Conservation (phyloP, 1,284 basidiomycete genomes). For the Cutaneotrichosporon sp. region DNA sequence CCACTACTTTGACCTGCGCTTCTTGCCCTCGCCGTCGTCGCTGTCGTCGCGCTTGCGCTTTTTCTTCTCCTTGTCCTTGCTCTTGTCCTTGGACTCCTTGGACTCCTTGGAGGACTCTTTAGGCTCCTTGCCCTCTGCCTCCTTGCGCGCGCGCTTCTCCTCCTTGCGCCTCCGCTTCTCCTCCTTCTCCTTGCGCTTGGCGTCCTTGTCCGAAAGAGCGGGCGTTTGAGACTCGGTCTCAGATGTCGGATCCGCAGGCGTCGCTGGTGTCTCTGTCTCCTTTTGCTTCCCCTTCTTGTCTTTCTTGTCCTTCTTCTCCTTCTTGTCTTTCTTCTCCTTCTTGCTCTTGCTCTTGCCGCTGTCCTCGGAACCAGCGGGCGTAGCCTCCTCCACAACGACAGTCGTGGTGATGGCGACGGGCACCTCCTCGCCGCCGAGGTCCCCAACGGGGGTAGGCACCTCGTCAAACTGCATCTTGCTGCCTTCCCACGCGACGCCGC, state of each 20-base stretch:
- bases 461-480: constrained; percentile 33
- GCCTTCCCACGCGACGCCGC: constrained; percentile 38
- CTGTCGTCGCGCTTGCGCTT: constrained; percentile 5
- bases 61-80: constrained; percentile 3
- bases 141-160: constrained; percentile 8
- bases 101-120: neutral
- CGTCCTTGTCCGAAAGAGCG: neutral
- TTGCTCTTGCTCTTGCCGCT: constrained; percentile 3
- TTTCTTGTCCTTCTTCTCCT: neutral
- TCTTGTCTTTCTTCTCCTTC: constrained; percentile 3
- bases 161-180: constrained; percentile 12
- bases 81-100: neutral
- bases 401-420: constrained; percentile 1
- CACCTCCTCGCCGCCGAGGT: constrained; percentile 14
- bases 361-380: neutral
- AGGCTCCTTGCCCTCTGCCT: neutral
- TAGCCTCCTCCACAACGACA: neutral
- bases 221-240: neutral
- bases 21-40: constrained; percentile 2
- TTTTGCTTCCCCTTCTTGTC: constrained; percentile 1
- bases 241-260: neutral
- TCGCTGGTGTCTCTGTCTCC: neutral
- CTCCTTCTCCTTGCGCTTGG: neutral
- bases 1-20: constrained; percentile 5
- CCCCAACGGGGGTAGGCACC: constrained; percentile 6